Evolutionary conservation across 2,329 filamentous ascomycete species (phyloP), one percentile per base, ranked within the genome.

Genomic region (Plenodomus tracheiphilus): DNA sequence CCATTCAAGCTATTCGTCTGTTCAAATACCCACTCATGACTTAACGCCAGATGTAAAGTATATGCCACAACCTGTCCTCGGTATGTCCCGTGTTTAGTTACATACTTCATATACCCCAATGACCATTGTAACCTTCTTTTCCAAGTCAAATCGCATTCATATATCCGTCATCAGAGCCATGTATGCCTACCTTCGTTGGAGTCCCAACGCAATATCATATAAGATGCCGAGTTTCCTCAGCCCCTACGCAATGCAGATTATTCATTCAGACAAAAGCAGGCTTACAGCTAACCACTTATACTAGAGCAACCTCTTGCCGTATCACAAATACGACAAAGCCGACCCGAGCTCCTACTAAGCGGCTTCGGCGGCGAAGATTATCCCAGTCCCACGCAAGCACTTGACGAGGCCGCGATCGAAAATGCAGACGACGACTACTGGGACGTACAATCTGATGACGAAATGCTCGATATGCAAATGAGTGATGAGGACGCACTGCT

Each of bases 381-480:
- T 30, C 49, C 62, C 41, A 71, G 68, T 35, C 69, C 68, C 15
- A 70, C 68, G 8, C 62, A 71, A 32, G 41, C 64, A n/a, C 68
- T 72, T 19, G 63, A 71, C 41, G 68, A 71, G 54, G 69, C 68
- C 41, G 68, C 68, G 16, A 53, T 80, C 15, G 77, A 79, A 58
- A 66, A 66, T 20, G 71, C 74, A 41, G 77, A 80, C 47, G 75
- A 79, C 41, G 76, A 79, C 43, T 79, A 79, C 53, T 79, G 72
- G 58, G 77, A 80, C 49, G 71, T 79, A 15, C 61, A 76, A 1
- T 75, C 76, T 0, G 77, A 79, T 43, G 77, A 79, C 51, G 77
- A 79, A 18, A 71, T 72, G 68, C 13, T 60, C 34, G 65, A 69
- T 9, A 56, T 59, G n/a, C 49, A 37, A 8, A 17, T 28, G 3